Evolutionary conservation across 495 filamentous ascomycete genomes (phyloP).

Genomic region (Penicillium cinerascens): DNA sequence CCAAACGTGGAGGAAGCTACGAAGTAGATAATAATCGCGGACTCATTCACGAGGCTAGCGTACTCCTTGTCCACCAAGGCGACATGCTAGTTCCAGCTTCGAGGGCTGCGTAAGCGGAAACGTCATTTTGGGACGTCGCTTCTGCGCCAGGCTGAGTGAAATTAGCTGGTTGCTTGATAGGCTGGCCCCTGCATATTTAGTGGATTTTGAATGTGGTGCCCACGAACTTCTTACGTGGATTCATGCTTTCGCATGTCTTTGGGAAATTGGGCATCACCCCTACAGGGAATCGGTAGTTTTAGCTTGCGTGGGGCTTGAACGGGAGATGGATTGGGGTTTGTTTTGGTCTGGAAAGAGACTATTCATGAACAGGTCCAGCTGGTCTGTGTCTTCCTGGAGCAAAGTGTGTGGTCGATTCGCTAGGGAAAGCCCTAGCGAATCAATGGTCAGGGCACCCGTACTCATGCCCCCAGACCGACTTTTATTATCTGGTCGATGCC

Average conservation of each 20-base stretch:
- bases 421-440: neutral
- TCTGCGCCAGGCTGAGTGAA: slow-evolving; percentile 7
- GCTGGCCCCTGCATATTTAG: slow-evolving; percentile 24
- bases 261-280: neutral
- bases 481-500: too few relatives aligned
- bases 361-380: too few relatives aligned
- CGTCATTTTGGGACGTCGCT: slow-evolving; percentile 12
- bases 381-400: neutral
- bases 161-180: slow-evolving; percentile 10
- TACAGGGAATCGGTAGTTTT: neutral
- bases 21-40: neutral
- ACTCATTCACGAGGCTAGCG: neutral
- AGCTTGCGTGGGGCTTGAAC: neutral
- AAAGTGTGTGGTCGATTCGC: neutral
- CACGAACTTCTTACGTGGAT: slow-evolving; percentile 10
- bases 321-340: neutral
- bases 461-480: neutral
- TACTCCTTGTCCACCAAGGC: neutral
- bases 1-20: neutral
- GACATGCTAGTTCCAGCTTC: neutral
- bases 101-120: slow-evolving; percentile 25
- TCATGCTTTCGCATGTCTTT: neutral
- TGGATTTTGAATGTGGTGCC: slow-evolving; percentile 1
- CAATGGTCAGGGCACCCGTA: neutral
- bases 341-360: too few relatives aligned